Percentiles rank a stretch among this genome's conserved stretches.
These are phyloP conservation scores for Tylopilus balloui DNA, from an alignment of 768 basidiomycete species.

Conservation along the genomic window DNA sequence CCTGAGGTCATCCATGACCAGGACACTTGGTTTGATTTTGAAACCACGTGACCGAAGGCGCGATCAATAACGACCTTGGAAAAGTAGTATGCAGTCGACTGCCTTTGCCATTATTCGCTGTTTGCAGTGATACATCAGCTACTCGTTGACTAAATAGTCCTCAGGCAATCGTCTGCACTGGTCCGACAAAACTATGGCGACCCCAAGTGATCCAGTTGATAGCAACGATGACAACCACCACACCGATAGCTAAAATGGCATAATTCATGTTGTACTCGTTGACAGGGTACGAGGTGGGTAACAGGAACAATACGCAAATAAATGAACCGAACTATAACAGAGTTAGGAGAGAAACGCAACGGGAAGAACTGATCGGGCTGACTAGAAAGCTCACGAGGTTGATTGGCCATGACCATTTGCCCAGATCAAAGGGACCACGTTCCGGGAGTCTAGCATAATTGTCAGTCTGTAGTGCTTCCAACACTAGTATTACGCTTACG, in stretches of 20 bases:
- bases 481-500: conserved; percentile 30
- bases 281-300: conserved; percentile 52
- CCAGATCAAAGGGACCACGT: conserved; percentile 49
- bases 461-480: not conserved
- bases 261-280: conserved; percentile 54
- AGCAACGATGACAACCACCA: conserved; percentile 40
- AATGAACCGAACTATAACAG: conserved; percentile 44
- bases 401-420: conserved; percentile 49
- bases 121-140: not conserved
- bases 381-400: conserved; percentile 47
- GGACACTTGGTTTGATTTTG: not conserved
- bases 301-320: conserved; percentile 51
- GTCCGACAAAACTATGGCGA: conserved; percentile 39
- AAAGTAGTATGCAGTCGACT: not conserved
- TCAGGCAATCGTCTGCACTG: conserved; percentile 36
- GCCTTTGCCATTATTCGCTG: not conserved
- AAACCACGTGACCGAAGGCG: conserved; percentile 15
- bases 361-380: conserved; percentile 9
- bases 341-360: not conserved
- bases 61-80: too few relatives aligned
- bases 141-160: not conserved
- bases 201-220: conserved; percentile 49
- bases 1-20: not conserved
- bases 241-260: conserved; percentile 49
- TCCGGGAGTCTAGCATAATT: conserved; percentile 36